Evolutionary conservation across 176 grass and related monocot species (phyloP).

Genomic region (Triticum dicoccoides): DNA sequence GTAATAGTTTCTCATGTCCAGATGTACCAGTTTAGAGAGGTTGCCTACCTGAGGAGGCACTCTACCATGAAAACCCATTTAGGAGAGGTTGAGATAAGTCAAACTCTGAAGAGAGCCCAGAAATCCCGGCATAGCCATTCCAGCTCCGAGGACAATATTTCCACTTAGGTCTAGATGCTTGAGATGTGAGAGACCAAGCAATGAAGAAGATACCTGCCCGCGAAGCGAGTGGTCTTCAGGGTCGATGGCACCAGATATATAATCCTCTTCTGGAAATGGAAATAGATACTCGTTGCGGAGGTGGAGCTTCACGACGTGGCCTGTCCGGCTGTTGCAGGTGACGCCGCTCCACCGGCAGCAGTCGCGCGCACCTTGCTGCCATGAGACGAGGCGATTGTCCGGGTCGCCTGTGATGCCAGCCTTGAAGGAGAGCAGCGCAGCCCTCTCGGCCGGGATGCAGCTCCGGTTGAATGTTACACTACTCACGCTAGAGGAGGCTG

Average conservation of each 20-base stretch:
- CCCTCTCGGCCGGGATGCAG: constrained; percentile 7
- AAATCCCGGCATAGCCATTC: background rate
- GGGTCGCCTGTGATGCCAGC: background rate
- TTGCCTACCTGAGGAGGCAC: constrained; percentile 21
- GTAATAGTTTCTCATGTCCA: too few relatives aligned
- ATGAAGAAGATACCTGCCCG: background rate
- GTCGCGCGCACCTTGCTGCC: background rate
- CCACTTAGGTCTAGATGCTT: background rate
- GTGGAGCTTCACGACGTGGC: background rate
- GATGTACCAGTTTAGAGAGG: too few relatives aligned
- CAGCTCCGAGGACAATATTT: background rate
- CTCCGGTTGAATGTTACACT: background rate
- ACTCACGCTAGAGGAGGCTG: too few relatives aligned
- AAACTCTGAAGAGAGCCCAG: background rate
- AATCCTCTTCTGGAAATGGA: too few relatives aligned
- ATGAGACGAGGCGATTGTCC: background rate
- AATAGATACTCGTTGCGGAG: background rate
- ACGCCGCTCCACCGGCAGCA: constrained; percentile 7
- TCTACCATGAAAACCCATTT: background rate
- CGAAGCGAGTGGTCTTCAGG: background rate
- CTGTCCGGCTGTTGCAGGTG: constrained; percentile 6
- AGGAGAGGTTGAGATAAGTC: background rate
- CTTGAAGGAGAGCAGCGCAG: constrained; percentile 33
- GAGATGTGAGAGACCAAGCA: background rate
- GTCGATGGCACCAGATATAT: too few relatives aligned